These are phyloP conservation scores for Tagetes erecta DNA, from an alignment of 129 eudicot genomes.

Conservation along the genomic window DNA sequence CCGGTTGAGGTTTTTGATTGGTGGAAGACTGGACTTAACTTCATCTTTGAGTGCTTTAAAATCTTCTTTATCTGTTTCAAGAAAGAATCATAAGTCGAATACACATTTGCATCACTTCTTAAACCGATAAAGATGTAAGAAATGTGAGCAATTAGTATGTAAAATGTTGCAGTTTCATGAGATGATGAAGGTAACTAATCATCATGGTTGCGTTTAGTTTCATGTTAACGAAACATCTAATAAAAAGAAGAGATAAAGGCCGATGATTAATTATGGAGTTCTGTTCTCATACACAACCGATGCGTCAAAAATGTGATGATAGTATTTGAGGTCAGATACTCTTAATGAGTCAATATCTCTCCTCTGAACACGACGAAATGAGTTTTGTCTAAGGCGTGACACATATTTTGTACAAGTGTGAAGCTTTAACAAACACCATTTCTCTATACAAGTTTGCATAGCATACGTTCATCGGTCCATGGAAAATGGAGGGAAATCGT, in stretches of 20 bases:
- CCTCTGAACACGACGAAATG: background rate
- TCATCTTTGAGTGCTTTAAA: constrained; percentile 1
- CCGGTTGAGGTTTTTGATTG: constrained; percentile 15
- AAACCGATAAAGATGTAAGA: background rate
- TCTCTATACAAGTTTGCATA: background rate
- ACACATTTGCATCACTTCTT: background rate
- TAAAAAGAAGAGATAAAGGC: background rate
- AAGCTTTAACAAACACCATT: background rate
- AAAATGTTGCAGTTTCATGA: background rate
- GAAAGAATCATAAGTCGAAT: background rate
- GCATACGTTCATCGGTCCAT: background rate
- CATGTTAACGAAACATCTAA: background rate
- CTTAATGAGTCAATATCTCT: background rate
- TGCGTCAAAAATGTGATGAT: background rate
- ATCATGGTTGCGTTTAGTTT: background rate
- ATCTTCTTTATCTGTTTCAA: constrained; percentile 31
- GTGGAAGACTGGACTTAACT: constrained; percentile 22
- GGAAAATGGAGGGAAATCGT: background rate
- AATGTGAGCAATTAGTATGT: background rate
- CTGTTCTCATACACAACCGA: background rate
- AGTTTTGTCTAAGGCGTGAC: background rate
- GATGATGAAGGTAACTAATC: background rate
- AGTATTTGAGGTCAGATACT: background rate
- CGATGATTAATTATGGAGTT: background rate
- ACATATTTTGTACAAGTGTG: background rate